phyloP scores from a whole-genome alignment of 1,284 basidiomycete species.

The Anthracocystis panici-leucophaei region DNA sequence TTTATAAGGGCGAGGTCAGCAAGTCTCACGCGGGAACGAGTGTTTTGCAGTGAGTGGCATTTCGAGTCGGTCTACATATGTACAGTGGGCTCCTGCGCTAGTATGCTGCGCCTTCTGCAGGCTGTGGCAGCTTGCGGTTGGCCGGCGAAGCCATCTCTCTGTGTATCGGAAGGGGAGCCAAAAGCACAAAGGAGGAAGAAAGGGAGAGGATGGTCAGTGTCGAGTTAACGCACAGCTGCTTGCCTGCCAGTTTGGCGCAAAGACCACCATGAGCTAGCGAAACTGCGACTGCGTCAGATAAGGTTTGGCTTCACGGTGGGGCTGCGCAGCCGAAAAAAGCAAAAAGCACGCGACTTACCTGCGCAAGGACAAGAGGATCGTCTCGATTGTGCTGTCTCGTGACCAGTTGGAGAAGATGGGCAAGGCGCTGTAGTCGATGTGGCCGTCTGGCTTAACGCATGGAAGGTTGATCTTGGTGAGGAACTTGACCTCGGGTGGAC shows the following conservation, averaged over 20 bases:
- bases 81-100: conserved; percentile 21
- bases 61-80: conserved; percentile 34
- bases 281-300: conserved; percentile 13
- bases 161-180: conserved; percentile 6
- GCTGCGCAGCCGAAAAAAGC: conserved; percentile 6
- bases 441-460: conserved; percentile 84
- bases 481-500: conserved; percentile 83
- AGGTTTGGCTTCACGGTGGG: conserved; percentile 10
- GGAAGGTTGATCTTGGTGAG: conserved; percentile 93
- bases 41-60: not conserved
- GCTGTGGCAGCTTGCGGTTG: conserved; percentile 95
- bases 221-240: not conserved
- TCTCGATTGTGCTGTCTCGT: conserved; percentile 67
- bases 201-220: not conserved
- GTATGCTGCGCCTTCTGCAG: conserved; percentile 79
- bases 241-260: not conserved
- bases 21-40: not conserved
- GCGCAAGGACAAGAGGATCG: conserved; percentile 64
- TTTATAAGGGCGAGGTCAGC: not conserved
- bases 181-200: conserved; percentile 3
- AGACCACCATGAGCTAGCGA: not conserved
- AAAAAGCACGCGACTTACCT: conserved; percentile 50
- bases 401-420: conserved; percentile 65
- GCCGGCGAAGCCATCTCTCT: conserved; percentile 93
- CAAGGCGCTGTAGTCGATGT: conserved; percentile 66